A percentile compares a stretch with the other conserved stretches of the same genome.
phyloP scores from a whole-genome alignment of 1,139 yeast genomes.

The Blastobotrys proliferans region DNA sequence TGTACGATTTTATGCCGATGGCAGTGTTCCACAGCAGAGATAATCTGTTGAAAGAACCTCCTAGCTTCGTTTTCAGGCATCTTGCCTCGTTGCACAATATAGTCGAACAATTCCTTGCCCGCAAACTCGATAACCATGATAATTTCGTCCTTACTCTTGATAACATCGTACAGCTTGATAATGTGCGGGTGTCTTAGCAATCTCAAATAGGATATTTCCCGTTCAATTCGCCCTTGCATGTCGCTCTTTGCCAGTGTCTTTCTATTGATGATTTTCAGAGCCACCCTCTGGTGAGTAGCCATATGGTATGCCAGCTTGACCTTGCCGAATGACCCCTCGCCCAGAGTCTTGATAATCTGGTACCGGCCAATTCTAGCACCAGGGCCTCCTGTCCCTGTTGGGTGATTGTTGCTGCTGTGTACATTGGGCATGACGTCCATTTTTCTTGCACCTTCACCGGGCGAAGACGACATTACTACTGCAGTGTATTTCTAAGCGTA shows the following conservation, averaged over 20 bases:
- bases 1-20: conserved; percentile 98
- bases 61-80: conserved; percentile 95
- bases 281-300: conserved; percentile 90
- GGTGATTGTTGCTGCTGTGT: conserved; percentile 12
- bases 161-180: conserved; percentile 92
- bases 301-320: conserved; percentile 92
- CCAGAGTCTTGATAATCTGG: conserved; percentile 89
- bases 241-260: conserved; percentile 92
- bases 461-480: too few species aligned
- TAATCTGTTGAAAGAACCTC: conserved; percentile 93
- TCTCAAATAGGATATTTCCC: conserved; percentile 88
- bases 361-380: conserved; percentile 66
- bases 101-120: conserved; percentile 92
- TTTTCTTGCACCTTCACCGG: background rate
- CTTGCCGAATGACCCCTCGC: conserved; percentile 97
- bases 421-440: conserved; percentile 26
- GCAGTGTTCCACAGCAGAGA: conserved; percentile 96
- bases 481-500: too few species aligned
- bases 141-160: conserved; percentile 91
- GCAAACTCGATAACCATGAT: conserved; percentile 98
- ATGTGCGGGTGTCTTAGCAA: conserved; percentile 94
- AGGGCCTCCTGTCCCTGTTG: conserved; percentile 1
- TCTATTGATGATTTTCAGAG: conserved; percentile 88
- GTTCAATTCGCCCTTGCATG: conserved; percentile 95
- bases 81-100: conserved; percentile 90